A percentile compares a stretch with the other conserved stretches of the same genome.
Evolutionary conservation across 2,329 filamentous ascomycete species (phyloP).

Genomic region (Stemphylium beticola): DNA sequence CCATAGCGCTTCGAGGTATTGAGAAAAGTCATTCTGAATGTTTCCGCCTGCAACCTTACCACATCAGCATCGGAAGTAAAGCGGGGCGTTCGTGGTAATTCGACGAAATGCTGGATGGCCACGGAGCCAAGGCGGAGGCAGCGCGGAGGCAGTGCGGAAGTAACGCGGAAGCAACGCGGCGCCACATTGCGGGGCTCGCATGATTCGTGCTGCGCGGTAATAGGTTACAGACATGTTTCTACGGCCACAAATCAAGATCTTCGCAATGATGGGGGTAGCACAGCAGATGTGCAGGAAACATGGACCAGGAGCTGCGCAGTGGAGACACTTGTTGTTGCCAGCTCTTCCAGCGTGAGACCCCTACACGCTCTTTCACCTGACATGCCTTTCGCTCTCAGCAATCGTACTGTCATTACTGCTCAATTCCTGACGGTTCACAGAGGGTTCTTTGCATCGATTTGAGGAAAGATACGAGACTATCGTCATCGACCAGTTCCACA

Average conservation of each 20-base stretch:
- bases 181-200: not conserved
- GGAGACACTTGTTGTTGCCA: too few species aligned
- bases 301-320: too few species aligned
- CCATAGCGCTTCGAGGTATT: not conserved
- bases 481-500: too few species aligned
- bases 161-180: not conserved
- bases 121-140: constrained; percentile 23
- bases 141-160: constrained; percentile 21
- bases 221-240: not conserved
- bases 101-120: not conserved
- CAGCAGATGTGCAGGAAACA: too few species aligned
- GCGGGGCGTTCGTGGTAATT: not conserved
- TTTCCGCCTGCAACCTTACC: not conserved
- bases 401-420: too few species aligned
- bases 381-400: too few species aligned
- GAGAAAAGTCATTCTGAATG: not conserved
- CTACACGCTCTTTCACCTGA: too few species aligned
- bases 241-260: not conserved
- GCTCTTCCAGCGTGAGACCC: too few species aligned
- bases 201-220: not conserved
- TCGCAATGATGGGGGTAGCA: not conserved
- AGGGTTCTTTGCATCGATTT: too few species aligned
- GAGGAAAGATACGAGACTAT: too few species aligned
- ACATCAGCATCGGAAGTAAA: not conserved
- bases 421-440: too few species aligned